Percentiles rank a stretch among this genome's conserved stretches.
Conservation (phyloP, 768 basidiomycete genomes). For the Mycena galopus region DNA sequence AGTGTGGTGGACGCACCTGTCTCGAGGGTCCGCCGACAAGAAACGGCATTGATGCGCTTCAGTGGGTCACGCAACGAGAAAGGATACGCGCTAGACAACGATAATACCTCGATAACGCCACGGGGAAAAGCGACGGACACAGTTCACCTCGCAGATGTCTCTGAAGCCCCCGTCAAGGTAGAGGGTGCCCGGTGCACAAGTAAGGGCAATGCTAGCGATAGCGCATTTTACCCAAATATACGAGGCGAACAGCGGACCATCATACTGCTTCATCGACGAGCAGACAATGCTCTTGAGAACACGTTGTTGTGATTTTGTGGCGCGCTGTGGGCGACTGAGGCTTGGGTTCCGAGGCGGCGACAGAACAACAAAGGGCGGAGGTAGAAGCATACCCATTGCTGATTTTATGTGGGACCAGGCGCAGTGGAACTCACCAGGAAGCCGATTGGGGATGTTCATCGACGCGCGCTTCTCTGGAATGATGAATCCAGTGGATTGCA, state of each 20-base stretch:
- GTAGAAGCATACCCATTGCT: not conserved
- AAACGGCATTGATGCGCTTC: too few species aligned
- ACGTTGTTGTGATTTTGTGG: slow-evolving; percentile 24
- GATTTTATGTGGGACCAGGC: not conserved
- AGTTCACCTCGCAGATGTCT: not conserved
- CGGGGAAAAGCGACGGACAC: too few species aligned
- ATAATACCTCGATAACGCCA: too few species aligned
- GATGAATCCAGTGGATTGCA: not conserved
- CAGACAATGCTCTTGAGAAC: not conserved
- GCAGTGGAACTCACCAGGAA: not conserved
- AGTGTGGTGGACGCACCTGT: too few species aligned
- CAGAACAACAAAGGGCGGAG: not conserved
- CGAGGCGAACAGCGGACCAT: too few species aligned
- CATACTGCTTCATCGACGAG: not conserved
- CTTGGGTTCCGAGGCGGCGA: too few species aligned
- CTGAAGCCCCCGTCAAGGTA: not conserved
- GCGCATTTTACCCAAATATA: not conserved
- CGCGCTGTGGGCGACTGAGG: not conserved
- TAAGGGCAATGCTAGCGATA: not conserved
- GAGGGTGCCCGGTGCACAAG: not conserved
- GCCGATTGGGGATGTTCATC: slow-evolving; percentile 1
- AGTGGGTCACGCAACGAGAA: too few species aligned
- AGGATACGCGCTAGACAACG: too few species aligned
- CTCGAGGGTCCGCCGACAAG: too few species aligned
- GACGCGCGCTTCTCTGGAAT: slow-evolving; percentile 5